Conservation (phyloP, 2,329 filamentous ascomycete species). For the Cladophialophora immunda region DNA sequence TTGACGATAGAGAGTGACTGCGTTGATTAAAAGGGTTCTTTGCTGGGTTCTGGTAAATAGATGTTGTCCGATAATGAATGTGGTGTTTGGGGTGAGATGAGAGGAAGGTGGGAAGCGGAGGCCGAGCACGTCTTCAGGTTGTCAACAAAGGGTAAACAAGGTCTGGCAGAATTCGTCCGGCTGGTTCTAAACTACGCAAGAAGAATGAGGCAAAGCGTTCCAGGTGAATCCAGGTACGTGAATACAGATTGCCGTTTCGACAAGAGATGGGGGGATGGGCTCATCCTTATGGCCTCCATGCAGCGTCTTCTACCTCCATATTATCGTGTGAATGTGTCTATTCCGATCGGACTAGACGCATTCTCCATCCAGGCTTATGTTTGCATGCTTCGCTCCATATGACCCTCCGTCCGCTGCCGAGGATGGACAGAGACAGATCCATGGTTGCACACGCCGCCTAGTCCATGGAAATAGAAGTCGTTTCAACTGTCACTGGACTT, state of each 20-base stretch:
- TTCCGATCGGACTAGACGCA: background rate
- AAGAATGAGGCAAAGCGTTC: background rate
- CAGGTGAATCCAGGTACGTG: constrained; percentile 1
- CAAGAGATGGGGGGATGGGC: background rate
- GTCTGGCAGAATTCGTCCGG: constrained; percentile 12
- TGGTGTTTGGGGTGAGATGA: background rate
- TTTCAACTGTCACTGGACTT: constrained; percentile 22
- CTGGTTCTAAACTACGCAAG: background rate
- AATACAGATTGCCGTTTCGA: background rate
- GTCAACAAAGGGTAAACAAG: constrained; percentile 10
- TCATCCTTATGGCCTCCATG: background rate
- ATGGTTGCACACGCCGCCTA: constrained; percentile 13
- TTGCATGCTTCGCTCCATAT: constrained; percentile 4
- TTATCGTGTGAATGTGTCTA: background rate
- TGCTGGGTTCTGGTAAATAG: background rate
- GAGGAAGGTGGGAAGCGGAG: background rate
- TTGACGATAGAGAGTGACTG: constrained; percentile 12
- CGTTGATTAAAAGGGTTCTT: background rate
- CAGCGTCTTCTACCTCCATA: background rate
- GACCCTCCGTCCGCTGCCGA: background rate
- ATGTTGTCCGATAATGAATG: background rate
- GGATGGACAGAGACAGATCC: background rate
- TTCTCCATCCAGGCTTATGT: background rate
- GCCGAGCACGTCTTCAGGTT: background rate
- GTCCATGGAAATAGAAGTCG: background rate